These are phyloP conservation scores for Parastagonospora avenae DNA, from an alignment of 2,329 filamentous ascomycete genomes.

Conservation along the genomic window DNA sequence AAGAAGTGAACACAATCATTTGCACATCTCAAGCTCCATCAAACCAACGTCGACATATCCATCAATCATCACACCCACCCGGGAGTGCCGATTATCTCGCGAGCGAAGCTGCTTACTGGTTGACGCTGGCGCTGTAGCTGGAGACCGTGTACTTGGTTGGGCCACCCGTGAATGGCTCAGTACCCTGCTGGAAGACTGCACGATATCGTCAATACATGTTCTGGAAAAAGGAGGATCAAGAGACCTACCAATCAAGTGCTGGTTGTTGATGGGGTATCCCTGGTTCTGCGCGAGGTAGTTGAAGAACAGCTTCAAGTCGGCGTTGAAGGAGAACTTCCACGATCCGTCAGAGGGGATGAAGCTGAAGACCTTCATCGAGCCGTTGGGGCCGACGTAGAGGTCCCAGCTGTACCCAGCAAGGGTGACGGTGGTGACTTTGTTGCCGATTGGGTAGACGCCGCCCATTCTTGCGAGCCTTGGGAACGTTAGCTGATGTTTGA, in stretches of 20 bases:
- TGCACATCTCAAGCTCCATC: too few relatives aligned
- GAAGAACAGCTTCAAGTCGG: slow-evolving; percentile 63
- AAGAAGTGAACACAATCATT: too few relatives aligned
- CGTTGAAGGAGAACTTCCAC: slow-evolving; percentile 56
- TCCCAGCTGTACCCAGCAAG: slow-evolving; percentile 60
- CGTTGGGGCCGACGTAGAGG: slow-evolving; percentile 64
- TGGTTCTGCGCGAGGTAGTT: slow-evolving; percentile 59
- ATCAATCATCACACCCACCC: too few relatives aligned
- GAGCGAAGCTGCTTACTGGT: neutral
- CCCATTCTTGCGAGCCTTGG: slow-evolving; percentile 21
- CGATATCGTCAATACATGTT: slow-evolving; percentile 2
- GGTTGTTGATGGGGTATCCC: slow-evolving; percentile 41
- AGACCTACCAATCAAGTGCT: slow-evolving; percentile 30
- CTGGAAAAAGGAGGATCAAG: neutral
- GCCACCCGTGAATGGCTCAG: slow-evolving; percentile 30
- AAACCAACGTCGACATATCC: too few relatives aligned
- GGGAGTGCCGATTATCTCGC: too few relatives aligned
- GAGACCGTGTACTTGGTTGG: slow-evolving; percentile 25
- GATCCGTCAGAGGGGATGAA: slow-evolving; percentile 52
- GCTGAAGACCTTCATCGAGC: slow-evolving; percentile 64
- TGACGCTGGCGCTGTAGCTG: slow-evolving; percentile 1
- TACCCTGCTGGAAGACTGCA: slow-evolving; percentile 27
- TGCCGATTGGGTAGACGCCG: slow-evolving; percentile 23
- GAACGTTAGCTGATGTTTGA: neutral
- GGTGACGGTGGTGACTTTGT: slow-evolving; percentile 33